Conservation (phyloP, 1,284 basidiomycete species). For the Puccinia novopanici region DNA sequence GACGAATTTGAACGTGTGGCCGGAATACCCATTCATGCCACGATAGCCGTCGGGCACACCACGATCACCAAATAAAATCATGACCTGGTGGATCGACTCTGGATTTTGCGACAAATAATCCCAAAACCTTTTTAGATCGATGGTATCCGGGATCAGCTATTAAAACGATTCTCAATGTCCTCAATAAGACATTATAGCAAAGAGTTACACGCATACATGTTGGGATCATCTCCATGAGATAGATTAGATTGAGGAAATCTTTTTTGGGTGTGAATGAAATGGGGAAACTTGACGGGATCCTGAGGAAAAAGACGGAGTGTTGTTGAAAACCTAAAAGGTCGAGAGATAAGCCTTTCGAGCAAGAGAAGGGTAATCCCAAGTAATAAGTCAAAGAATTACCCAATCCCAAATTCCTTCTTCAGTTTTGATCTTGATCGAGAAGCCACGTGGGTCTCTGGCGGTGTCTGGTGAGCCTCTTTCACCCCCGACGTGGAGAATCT, state of each 20-base stretch:
- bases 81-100: slow-evolving; percentile 51
- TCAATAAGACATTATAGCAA: not conserved
- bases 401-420: slow-evolving; percentile 86
- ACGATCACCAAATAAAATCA: slow-evolving; percentile 47
- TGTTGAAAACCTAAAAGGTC: slow-evolving; percentile 67
- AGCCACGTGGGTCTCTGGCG: slow-evolving; percentile 88
- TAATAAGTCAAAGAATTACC: slow-evolving; percentile 62
- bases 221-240: slow-evolving; percentile 43
- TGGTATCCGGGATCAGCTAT: not conserved
- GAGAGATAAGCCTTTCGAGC: not conserved
- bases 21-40: slow-evolving; percentile 41
- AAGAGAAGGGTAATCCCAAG: not conserved
- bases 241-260: slow-evolving; percentile 49
- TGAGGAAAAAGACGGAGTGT: slow-evolving; percentile 85
- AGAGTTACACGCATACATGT: slow-evolving; percentile 26
- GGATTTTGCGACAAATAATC: slow-evolving; percentile 47
- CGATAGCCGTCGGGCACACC: slow-evolving; percentile 43
- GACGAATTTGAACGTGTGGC: slow-evolving; percentile 50
- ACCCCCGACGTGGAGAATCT: slow-evolving; percentile 65
- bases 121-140: slow-evolving; percentile 41
- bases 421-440: slow-evolving; percentile 85
- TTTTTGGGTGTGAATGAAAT: slow-evolving; percentile 51
- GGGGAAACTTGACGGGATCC: slow-evolving; percentile 69
- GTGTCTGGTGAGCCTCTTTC: slow-evolving; percentile 85
- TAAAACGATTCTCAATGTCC: not conserved